A percentile compares a stretch with the other conserved stretches of the same genome.
Evolutionary conservation across 352 stramenopile species (phyloP).

Genomic region (Phytophthora foliorum): DNA sequence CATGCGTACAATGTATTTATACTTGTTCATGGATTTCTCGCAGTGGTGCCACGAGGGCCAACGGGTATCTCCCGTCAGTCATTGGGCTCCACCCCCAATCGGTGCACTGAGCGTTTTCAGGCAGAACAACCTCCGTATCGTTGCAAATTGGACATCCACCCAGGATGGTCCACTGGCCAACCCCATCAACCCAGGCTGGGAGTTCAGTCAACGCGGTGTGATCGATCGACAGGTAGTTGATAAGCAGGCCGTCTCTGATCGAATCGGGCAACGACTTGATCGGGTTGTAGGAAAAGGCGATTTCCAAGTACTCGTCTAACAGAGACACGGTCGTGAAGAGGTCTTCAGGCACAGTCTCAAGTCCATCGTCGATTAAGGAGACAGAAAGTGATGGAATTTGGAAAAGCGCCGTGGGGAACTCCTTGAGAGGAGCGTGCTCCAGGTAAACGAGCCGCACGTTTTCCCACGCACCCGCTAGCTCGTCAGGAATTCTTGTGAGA

Average conservation of each 20-base stretch:
- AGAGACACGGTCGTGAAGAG: constrained; percentile 30
- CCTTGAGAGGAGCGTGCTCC: constrained; percentile 36
- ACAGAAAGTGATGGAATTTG: constrained; percentile 34
- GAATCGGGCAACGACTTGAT: constrained; percentile 32
- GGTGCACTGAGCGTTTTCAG: constrained; percentile 5
- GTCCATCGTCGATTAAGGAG: constrained; percentile 36
- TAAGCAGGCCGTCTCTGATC: constrained; percentile 22
- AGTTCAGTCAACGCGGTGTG: constrained; percentile 40
- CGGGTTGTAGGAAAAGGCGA: constrained; percentile 44
- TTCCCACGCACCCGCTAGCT: constrained; percentile 38
- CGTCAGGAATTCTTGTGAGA: constrained; percentile 32
- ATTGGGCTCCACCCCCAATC: constrained; percentile 28
- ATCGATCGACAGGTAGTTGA: constrained; percentile 47
- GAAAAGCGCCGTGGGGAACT: constrained; percentile 44
- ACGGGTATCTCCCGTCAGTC: constrained; percentile 19
- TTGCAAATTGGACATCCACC: constrained; percentile 29
- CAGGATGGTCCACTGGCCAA: constrained; percentile 21
- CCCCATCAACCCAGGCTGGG: constrained; percentile 39
- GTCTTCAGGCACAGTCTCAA: constrained; percentile 30
- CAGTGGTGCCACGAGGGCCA: constrained; percentile 17
- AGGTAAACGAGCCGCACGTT: constrained; percentile 47
- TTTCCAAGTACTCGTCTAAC: constrained; percentile 33
- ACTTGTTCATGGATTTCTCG: too few relatives aligned
- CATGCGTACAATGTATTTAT: too few relatives aligned
- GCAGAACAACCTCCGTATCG: constrained; percentile 2